phyloP scores from a whole-genome alignment of 208 protist species.

The Trypanosoma scelopori region DNA sequence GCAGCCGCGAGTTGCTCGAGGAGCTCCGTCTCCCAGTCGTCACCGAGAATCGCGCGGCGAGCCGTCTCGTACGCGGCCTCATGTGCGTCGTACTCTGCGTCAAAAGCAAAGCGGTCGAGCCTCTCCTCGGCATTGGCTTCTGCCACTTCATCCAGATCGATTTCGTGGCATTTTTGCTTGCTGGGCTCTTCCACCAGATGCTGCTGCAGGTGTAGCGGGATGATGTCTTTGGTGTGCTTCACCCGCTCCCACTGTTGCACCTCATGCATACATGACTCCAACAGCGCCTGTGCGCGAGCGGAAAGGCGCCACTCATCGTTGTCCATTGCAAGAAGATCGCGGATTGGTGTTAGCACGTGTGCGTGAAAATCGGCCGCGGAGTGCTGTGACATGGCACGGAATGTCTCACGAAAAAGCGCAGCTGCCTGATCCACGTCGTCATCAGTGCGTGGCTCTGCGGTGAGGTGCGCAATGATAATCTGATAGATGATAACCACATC shows the following conservation, averaged over 20 bases:
- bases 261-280: slow-evolving; percentile 94
- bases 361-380: slow-evolving; percentile 62
- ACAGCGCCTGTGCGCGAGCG: slow-evolving; percentile 94
- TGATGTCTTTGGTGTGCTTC: slow-evolving; percentile 72
- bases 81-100: slow-evolving; percentile 92
- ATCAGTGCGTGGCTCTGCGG: slow-evolving; percentile 91
- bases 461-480: slow-evolving; percentile 72
- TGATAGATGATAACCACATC: slow-evolving; percentile 77
- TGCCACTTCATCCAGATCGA: slow-evolving; percentile 92
- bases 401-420: slow-evolving; percentile 69
- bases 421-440: slow-evolving; percentile 94
- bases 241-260: slow-evolving; percentile 85
- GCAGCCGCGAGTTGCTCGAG: slow-evolving; percentile 60
- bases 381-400: slow-evolving; percentile 63
- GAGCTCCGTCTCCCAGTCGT: slow-evolving; percentile 83
- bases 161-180: slow-evolving; percentile 95
- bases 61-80: slow-evolving; percentile 93
- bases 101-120: slow-evolving; percentile 93
- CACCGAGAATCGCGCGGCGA: slow-evolving; percentile 91
- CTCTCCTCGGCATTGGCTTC: slow-evolving; percentile 68
- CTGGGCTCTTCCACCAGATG: slow-evolving; percentile 91
- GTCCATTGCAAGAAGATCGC: slow-evolving; percentile 82
- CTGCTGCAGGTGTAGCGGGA: slow-evolving; percentile 75
- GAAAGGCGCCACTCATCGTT: slow-evolving; percentile 93
- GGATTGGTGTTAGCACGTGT: slow-evolving; percentile 74